phyloP scores from a whole-genome alignment of 176 grass and related monocot genomes.

The Lolium rigidum region DNA sequence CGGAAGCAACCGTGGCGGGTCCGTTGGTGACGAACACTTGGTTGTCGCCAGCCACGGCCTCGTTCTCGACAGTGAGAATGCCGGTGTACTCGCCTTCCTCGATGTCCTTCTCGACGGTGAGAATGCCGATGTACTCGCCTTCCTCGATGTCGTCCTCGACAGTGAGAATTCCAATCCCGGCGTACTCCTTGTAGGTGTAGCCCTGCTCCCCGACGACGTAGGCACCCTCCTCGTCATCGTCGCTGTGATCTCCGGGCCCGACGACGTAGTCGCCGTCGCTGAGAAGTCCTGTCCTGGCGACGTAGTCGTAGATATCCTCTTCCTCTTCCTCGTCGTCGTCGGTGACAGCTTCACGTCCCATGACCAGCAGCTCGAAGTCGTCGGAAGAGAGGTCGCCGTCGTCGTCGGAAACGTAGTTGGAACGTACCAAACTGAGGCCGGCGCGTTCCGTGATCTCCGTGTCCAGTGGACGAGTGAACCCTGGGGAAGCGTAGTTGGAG shows the following conservation, averaged over 20 bases:
- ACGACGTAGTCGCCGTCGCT: constrained; percentile 3
- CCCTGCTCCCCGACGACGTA: background rate
- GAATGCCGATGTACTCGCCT: constrained; percentile 2
- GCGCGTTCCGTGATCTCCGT: background rate
- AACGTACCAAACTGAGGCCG: background rate
- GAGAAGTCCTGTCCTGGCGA: constrained; percentile 10
- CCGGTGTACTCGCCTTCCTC: background rate
- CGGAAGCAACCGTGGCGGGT: background rate
- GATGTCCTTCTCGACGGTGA: background rate
- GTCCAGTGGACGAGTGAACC: background rate
- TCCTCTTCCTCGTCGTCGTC: constrained; percentile 24
- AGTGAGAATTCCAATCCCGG: constrained; percentile 8
- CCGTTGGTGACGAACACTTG: background rate
- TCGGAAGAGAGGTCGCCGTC: constrained; percentile 6
- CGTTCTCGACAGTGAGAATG: background rate
- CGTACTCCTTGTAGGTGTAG: background rate
- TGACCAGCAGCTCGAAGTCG: background rate
- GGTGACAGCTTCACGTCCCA: background rate
- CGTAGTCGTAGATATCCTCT: background rate
- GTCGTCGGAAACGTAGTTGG: constrained; percentile 29
- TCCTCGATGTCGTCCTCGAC: background rate
- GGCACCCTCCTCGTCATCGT: constrained; percentile 17
- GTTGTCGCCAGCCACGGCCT: background rate
- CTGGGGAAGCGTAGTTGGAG: constrained; percentile 16
- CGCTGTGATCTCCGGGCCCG: background rate